Base-by-base conservation (phyloP, 1,284 basidiomycete species). In the Apiotrichum mycotoxinovorans region DNA sequence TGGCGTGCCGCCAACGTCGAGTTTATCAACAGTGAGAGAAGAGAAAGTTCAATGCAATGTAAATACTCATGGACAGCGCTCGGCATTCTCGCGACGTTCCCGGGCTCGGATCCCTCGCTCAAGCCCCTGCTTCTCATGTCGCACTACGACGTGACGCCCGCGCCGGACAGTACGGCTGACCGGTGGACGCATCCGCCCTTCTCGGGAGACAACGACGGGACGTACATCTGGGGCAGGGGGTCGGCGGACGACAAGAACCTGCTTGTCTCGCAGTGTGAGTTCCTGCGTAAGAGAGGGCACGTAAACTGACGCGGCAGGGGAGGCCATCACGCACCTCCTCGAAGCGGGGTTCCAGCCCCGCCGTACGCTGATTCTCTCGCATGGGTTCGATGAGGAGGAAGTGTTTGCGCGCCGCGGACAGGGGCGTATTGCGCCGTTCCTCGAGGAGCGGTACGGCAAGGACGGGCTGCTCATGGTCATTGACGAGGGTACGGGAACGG, bases 51-150 rank as follows among this genome's bases (percentile, higher is more conserved):
- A n/a, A n/a, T n/a, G n/a, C n/a, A n/a, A n/a, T 47, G 11, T 34
- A 42, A 30, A 11, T 14, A 9, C 43, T 38, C 25, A 43, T n/a
- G 15, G 18, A 5, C 44, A 72, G 70, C 71, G 1, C 72, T 80
- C 30, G 80, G 79, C 30, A 75, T 81, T 27, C 52, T 81, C 8
- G 78, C 77, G 52, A 81, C 79, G 0, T 76, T 80, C 60, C 52
- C 76, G 38, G 80, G 80, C 4, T 69, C 72, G 4, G 77, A 81
- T 52, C 57, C 66, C 8, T 59, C 62, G n/a, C 72, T 82, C 47
- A 79, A 81, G 57, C 80, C 80, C 0, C 65, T 80, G 10, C 60
- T 81, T 2, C 58, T 78, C 67, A 53, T 46, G 51, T 41, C 38
- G 7, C 51, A 52, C 51, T 40, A 50, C 25, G 78, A 79, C 53